Evolutionary conservation across 2,329 filamentous ascomycete species (phyloP).

Genomic region (Fusarium stilboides): DNA sequence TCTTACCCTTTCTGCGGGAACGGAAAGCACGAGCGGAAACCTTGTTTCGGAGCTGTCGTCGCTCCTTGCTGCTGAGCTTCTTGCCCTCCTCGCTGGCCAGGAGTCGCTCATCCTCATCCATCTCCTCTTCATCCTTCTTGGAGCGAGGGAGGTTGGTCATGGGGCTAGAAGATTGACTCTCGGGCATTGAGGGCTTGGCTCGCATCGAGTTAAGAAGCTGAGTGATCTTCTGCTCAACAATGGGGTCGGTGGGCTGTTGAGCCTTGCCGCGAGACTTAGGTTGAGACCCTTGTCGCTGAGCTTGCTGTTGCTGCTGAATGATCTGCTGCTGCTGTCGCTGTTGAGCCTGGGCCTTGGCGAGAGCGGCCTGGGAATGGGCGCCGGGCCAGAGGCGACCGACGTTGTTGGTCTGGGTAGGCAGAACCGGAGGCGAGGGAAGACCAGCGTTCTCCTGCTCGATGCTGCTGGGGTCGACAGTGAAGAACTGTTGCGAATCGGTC

Average conservation of each 20-base stretch:
- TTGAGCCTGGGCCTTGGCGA: slow-evolving; percentile 80
- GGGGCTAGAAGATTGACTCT: slow-evolving; percentile 62
- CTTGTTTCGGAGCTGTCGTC: slow-evolving; percentile 97
- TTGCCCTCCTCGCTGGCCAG: slow-evolving; percentile 98
- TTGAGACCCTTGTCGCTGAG: slow-evolving; percentile 65
- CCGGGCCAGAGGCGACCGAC: slow-evolving; percentile 89
- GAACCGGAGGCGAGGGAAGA: slow-evolving; percentile 60
- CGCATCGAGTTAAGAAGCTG: slow-evolving; percentile 94
- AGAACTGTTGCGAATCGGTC: slow-evolving; percentile 75
- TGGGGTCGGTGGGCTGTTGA: slow-evolving; percentile 72
- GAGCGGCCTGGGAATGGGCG: slow-evolving; percentile 91
- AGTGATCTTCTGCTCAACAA: slow-evolving; percentile 93
- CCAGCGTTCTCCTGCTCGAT: slow-evolving; percentile 73
- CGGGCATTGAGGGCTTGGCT: slow-evolving; percentile 73
- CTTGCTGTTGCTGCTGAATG: slow-evolving; percentile 63
- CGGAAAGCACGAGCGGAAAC: slow-evolving; percentile 98
- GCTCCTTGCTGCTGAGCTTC: slow-evolving; percentile 98
- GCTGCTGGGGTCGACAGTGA: slow-evolving; percentile 80
- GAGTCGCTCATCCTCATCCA: slow-evolving; percentile 97
- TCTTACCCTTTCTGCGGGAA: slow-evolving; percentile 95
- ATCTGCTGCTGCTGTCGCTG: slow-evolving; percentile 77
- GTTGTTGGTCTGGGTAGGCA: slow-evolving; percentile 66
- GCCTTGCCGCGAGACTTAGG: slow-evolving; percentile 65
- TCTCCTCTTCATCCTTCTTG: slow-evolving; percentile 97
- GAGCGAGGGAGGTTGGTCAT: slow-evolving; percentile 79